Percentiles rank a stretch among this genome's conserved stretches.
These are phyloP conservation scores for Rhynchosporium secalis DNA, from an alignment of 2,329 filamentous ascomycete species.

Conservation along the genomic window DNA sequence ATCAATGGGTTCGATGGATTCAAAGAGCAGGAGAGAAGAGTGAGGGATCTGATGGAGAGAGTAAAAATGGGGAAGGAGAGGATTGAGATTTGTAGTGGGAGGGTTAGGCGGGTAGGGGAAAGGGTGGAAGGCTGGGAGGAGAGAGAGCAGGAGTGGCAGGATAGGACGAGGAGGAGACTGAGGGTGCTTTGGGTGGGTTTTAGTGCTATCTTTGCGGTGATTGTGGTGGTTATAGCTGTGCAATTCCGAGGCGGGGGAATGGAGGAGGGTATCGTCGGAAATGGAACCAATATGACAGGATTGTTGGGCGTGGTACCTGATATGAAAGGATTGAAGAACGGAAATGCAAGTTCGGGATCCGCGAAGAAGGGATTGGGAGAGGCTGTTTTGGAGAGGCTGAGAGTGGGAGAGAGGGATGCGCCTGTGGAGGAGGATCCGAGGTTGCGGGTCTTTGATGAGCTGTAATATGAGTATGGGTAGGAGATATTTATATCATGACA, in stretches of 20 bases:
- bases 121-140: slow-evolving; percentile 68
- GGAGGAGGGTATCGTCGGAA: neutral
- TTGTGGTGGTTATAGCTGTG: slow-evolving; percentile 48
- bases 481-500: no score
- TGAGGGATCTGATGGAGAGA: slow-evolving; percentile 61
- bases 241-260: slow-evolving; percentile 32
- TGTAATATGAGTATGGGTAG: slow-evolving; percentile 26
- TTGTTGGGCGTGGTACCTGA: slow-evolving; percentile 27
- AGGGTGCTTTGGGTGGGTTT: slow-evolving; percentile 64
- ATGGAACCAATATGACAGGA: slow-evolving; percentile 26
- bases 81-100: slow-evolving; percentile 58
- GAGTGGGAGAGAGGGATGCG: slow-evolving; percentile 8
- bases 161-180: slow-evolving; percentile 63
- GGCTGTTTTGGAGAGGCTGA: slow-evolving; percentile 1
- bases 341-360: slow-evolving; percentile 26
- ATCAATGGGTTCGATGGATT: slow-evolving; percentile 63
- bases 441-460: slow-evolving; percentile 39
- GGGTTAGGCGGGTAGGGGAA: slow-evolving; percentile 63
- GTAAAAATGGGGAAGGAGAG: slow-evolving; percentile 60
- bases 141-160: slow-evolving; percentile 67
- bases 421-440: slow-evolving; percentile 35
- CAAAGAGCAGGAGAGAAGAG: slow-evolving; percentile 62
- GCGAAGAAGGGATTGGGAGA: slow-evolving; percentile 16
- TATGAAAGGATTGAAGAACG: slow-evolving; percentile 23
- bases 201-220: slow-evolving; percentile 51